Conservation (phyloP, 2,329 filamentous ascomycete genomes). For the Alternaria consortialis region DNA sequence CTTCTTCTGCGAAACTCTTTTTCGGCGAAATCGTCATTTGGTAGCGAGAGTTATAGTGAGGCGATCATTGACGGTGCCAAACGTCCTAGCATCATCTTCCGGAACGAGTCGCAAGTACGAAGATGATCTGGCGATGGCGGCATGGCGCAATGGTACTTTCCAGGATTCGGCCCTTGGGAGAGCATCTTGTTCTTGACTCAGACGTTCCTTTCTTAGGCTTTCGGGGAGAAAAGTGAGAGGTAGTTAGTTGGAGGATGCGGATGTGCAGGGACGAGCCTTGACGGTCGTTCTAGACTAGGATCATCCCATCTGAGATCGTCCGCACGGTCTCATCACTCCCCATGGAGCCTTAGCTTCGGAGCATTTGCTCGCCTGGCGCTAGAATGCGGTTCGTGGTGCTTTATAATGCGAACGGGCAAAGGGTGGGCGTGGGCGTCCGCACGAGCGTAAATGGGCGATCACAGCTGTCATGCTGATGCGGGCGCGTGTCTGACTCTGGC, state of each 20-base stretch:
- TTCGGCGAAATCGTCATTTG: conserved; percentile 7
- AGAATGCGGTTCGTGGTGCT: conserved; percentile 17
- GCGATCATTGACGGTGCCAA: conserved; percentile 5
- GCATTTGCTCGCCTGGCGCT: conserved; percentile 15
- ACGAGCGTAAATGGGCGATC: conserved; percentile 25
- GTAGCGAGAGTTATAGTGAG: conserved; percentile 16
- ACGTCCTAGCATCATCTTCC: conserved; percentile 1
- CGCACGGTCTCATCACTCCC: conserved; percentile 10
- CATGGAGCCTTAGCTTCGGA: conserved; percentile 15
- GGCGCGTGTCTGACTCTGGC: conserved; percentile 18
- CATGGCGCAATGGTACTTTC: conserved; percentile 13
- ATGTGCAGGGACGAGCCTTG: conserved; percentile 12
- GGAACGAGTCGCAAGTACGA: conserved; percentile 7
- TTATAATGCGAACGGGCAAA: conserved; percentile 18
- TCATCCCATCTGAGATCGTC: conserved; percentile 11
- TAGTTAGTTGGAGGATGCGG: conserved; percentile 11
- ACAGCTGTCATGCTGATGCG: conserved; percentile 28
- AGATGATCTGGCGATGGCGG: conserved; percentile 6
- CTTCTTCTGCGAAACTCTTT: conserved; percentile 1
- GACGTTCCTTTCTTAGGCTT: background rate
- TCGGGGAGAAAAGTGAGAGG: conserved; percentile 7
- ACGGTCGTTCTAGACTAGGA: conserved; percentile 2
- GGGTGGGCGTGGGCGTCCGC: conserved; percentile 16
- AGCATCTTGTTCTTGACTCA: conserved; percentile 9
- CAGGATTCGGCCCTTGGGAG: conserved; percentile 13